Base-by-base conservation (phyloP, 1,139 yeast genomes). In the Yamadazyma dushanensis region DNA sequence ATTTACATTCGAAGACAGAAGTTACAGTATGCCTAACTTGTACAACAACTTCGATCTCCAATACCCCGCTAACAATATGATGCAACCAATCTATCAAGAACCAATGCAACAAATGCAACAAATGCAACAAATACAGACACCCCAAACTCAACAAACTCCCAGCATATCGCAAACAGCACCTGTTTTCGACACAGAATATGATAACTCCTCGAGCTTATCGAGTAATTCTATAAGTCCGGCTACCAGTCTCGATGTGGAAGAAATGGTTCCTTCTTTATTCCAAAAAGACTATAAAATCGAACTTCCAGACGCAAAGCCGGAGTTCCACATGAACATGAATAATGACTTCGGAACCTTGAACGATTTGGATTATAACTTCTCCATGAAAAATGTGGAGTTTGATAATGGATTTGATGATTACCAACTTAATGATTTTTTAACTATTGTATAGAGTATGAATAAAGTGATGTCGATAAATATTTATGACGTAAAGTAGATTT, bases 261-360 rank as follows among this genome's bases (percentile, higher is more conserved):
- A 36, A 8, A 27, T 38, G 16, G 43, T 34, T 4, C 43, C 43
- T 18, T 31, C 36, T 8, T 34, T 39, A 11, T 39, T 39, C 33
- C 34, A 34, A 18, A 34, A 39, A 22, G 43, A 36, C 26, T 39
- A 39, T 31, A 36, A 36, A 27, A 21, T 36, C n/a, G 40, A 36
- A 9, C 27, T 38, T 13, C 36, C 38, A 17, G 33, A 31, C 16
- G 16, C 26, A 8, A 29, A 20, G 11, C 11, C 16, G 17, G 9
- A 18, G 4, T 9, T 18, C 6, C 6, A n/a, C 13, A 14, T 29
- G 21, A 18, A 19, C 23, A 3, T 5, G n/a, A 29, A 9, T 15
- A 16, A 13, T 13, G 26, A 13, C 13, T 14, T 7, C 3, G 18
- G 16, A 3, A 21, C 20, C 20, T 9, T 20, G 14, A 15, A 11